Evolutionary conservation across 2,329 filamentous ascomycete species (phyloP).

Genomic region (Xylariaceae sp.): DNA sequence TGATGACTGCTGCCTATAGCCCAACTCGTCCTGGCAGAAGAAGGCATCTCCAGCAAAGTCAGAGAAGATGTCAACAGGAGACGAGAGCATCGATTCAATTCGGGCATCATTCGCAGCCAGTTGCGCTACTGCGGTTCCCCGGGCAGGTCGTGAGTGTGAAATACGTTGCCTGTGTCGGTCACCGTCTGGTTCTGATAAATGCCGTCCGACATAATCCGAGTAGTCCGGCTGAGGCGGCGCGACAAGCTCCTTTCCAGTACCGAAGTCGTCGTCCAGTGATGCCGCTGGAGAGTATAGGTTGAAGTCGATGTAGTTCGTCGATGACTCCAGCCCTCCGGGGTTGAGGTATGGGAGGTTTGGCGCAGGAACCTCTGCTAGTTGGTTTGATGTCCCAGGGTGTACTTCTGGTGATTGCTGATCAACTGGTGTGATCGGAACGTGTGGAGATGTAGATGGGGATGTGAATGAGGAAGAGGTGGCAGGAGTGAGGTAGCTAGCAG

Average conservation of each 20-base stretch:
- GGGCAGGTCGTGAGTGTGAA: neutral
- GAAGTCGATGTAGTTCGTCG: constrained; percentile 51
- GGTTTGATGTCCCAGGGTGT: constrained; percentile 8
- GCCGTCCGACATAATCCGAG: no score
- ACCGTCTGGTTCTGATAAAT: constrained; percentile 1
- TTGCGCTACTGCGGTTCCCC: neutral
- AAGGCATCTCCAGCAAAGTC: neutral
- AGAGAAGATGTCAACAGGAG: neutral
- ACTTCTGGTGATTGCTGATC: constrained; percentile 12
- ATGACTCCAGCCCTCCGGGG: constrained; percentile 31
- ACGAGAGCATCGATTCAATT: neutral
- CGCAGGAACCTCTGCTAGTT: constrained; percentile 12
- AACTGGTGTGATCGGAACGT: constrained; percentile 27
- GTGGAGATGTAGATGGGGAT: constrained; percentile 31
- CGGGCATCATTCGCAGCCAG: neutral
- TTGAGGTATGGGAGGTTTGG: constrained; percentile 41
- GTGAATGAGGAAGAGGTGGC: constrained; percentile 22
- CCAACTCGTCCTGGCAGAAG: neutral
- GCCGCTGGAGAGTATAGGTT: constrained; percentile 49
- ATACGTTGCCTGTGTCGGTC: neutral
- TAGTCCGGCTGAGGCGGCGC: constrained; percentile 18
- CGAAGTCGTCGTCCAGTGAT: constrained; percentile 47
- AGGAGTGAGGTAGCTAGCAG: constrained; percentile 40
- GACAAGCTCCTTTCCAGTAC: constrained; percentile 23
- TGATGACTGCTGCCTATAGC: constrained; percentile 2